A percentile compares a stretch with the other conserved stretches of the same genome.
phyloP scores from a whole-genome alignment of 441 rosid genomes.

The Gossypium gossypioides region DNA sequence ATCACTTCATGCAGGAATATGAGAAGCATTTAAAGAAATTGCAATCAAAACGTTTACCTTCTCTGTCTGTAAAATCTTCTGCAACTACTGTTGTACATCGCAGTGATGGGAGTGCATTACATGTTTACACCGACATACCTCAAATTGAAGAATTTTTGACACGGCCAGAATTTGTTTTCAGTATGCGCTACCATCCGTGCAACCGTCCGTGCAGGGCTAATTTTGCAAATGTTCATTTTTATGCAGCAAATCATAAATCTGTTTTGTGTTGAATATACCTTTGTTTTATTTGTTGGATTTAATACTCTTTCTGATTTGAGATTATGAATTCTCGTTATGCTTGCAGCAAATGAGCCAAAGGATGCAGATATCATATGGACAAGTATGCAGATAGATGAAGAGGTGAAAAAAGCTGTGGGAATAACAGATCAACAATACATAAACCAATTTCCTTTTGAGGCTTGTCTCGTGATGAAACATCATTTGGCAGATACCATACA shows the following conservation, averaged over 20 bases:
- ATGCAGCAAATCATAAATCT: neutral
- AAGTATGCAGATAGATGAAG: slow-evolving; percentile 73
- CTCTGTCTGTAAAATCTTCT: slow-evolving; percentile 30
- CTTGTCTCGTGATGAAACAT: slow-evolving; percentile 95
- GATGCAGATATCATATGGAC: slow-evolving; percentile 91
- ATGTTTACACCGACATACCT: slow-evolving; percentile 80
- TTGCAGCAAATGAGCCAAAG: slow-evolving; percentile 63
- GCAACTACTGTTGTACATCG: slow-evolving; percentile 25
- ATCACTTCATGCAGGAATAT: slow-evolving; percentile 46
- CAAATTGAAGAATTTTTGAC: slow-evolving; percentile 72
- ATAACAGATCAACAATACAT: slow-evolving; percentile 62
- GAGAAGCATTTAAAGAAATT: slow-evolving; percentile 45
- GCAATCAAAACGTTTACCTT: slow-evolving; percentile 31
- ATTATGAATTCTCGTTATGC: slow-evolving; percentile 3
- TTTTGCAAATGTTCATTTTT: neutral
- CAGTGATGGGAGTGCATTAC: slow-evolving; percentile 42
- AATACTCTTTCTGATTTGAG: neutral
- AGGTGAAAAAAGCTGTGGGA: slow-evolving; percentile 57
- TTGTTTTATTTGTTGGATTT: neutral
- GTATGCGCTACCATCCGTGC: slow-evolving; percentile 39
- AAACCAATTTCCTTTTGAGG: slow-evolving; percentile 89
- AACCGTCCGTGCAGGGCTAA: slow-evolving; percentile 9
- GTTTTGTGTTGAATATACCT: neutral
- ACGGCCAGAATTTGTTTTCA: slow-evolving; percentile 68
- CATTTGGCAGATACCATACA: slow-evolving; percentile 89